phyloP scores from a whole-genome alignment of 1,284 basidiomycete species.

The Fomitopsis betulina region DNA sequence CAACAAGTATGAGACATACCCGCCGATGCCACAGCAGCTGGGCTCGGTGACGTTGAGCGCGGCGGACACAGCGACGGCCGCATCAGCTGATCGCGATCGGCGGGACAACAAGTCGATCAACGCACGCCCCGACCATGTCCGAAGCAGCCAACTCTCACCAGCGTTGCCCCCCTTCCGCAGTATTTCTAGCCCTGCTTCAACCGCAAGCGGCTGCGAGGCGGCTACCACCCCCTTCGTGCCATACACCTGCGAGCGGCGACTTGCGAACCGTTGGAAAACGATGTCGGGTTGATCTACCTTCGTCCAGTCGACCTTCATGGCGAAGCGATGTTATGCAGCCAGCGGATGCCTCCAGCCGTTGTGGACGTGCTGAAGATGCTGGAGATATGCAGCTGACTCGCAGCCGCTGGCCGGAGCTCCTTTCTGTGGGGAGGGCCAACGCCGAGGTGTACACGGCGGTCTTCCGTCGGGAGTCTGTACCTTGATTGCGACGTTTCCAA shows the following conservation, averaged over 20 bases:
- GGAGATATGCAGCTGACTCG: neutral
- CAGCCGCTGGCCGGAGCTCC: too few species aligned
- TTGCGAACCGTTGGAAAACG: slow-evolving; percentile 57
- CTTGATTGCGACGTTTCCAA: too few species aligned
- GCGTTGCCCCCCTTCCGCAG: slow-evolving; percentile 90
- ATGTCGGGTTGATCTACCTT: slow-evolving; percentile 61
- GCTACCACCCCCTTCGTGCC: slow-evolving; percentile 86
- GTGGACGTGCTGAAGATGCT: neutral
- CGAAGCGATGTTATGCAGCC: neutral
- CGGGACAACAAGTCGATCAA: neutral
- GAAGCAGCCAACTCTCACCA: slow-evolving; percentile 35
- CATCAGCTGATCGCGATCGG: slow-evolving; percentile 46
- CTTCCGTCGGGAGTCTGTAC: too few species aligned
- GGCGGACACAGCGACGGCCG: slow-evolving; percentile 78
- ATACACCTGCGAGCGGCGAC: slow-evolving; percentile 74
- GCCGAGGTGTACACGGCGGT: too few species aligned
- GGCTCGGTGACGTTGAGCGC: slow-evolving; percentile 89
- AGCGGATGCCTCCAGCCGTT: neutral
- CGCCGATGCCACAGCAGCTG: slow-evolving; percentile 76
- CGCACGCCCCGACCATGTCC: neutral
- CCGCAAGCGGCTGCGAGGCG: slow-evolving; percentile 88
- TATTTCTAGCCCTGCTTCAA: slow-evolving; percentile 86
- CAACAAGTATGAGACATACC: slow-evolving; percentile 40
- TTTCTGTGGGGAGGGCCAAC: too few species aligned
- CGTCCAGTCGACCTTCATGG: slow-evolving; percentile 57